Conservation (phyloP, 2,329 filamentous ascomycete genomes). For the Alternaria brassicae region DNA sequence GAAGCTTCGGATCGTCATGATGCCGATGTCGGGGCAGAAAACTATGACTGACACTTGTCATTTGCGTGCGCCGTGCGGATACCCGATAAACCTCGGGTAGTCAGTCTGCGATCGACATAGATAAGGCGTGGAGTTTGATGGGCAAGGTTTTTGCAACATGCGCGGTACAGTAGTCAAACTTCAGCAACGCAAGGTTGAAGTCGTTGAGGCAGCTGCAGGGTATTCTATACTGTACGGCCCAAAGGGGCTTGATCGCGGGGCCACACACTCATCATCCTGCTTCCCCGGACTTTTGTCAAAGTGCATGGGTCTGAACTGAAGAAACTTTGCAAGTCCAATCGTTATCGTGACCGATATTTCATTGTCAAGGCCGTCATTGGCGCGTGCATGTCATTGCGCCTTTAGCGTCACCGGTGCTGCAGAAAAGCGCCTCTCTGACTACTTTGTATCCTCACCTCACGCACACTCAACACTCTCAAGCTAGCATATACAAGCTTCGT, state of each 20-base stretch:
- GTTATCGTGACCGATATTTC: conserved; percentile 3
- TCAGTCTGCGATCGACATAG: neutral
- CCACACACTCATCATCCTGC: neutral
- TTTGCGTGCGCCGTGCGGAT: neutral
- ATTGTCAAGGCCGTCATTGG: conserved; percentile 1
- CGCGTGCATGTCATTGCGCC: conserved; percentile 3
- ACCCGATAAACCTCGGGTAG: neutral
- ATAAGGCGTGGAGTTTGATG: neutral
- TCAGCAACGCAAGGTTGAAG: neutral
- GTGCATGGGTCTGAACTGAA: neutral
- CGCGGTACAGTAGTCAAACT: neutral
- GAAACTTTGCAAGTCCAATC: conserved; percentile 1
- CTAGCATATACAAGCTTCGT: conserved; percentile 1
- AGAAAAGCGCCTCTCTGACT: conserved; percentile 3
- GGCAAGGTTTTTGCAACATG: neutral
- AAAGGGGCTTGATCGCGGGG: conserved; percentile 14
- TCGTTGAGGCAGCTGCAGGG: neutral
- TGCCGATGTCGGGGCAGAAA: conserved; percentile 4
- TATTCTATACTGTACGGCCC: conserved; percentile 11
- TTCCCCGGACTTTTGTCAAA: conserved; percentile 1
- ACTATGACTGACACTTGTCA: neutral
- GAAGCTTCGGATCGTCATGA: conserved; percentile 1
- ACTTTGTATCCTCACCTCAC: conserved; percentile 1
- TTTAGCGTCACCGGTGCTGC: conserved; percentile 3
- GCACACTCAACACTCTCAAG: conserved; percentile 2